phyloP scores from a whole-genome alignment of 331 rosid species.

The Pyrus hybrid region DNA sequence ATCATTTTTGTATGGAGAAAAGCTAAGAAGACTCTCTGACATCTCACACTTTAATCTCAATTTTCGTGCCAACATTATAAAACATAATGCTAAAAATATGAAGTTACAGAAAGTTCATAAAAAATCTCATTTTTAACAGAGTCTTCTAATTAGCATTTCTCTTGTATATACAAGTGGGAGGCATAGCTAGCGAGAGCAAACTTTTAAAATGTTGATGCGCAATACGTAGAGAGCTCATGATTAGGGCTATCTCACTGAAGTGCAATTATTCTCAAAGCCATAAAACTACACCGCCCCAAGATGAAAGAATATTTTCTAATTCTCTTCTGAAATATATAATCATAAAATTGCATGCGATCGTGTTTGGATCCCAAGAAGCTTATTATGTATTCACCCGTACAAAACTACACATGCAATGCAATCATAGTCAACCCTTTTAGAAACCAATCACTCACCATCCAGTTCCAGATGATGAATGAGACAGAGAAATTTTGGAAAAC shows the following conservation, averaged over 20 bases:
- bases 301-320: not conserved
- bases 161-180: not conserved
- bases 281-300: not conserved
- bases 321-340: not conserved
- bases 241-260: slow-evolving; percentile 20
- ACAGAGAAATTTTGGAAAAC: not conserved
- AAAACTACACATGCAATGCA: not conserved
- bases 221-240: slow-evolving; percentile 12
- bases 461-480: not conserved
- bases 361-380: slow-evolving; percentile 15
- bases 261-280: slow-evolving; percentile 12
- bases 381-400: not conserved
- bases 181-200: too few species aligned
- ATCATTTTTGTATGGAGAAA: too few species aligned
- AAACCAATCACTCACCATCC: not conserved
- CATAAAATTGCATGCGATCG: slow-evolving; percentile 17
- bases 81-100: too few species aligned
- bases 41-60: too few species aligned
- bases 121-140: too few species aligned
- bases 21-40: too few species aligned
- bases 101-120: accelerated
- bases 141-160: not conserved
- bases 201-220: not conserved
- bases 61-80: too few species aligned
- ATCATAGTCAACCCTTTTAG: slow-evolving; percentile 20